Conservation (phyloP, 352 stramenopile species). For the Pythium angustatum region DNA sequence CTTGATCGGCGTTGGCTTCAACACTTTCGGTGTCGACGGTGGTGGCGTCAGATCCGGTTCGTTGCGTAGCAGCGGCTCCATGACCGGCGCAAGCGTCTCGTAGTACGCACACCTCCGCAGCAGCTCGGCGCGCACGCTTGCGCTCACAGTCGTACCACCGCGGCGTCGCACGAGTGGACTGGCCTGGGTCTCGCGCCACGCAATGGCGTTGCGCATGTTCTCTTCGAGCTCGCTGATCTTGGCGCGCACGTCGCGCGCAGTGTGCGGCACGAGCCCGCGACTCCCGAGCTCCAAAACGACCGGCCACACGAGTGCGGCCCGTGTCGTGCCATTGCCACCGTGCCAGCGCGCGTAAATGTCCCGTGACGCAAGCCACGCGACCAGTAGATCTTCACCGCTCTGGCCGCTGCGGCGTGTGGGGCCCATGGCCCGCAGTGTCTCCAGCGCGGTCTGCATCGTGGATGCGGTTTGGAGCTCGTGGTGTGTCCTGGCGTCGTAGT, state of each 20-base stretch:
- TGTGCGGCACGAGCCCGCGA: conserved; percentile 33
- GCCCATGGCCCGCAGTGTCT: conserved; percentile 4
- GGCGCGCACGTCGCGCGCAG: conserved; percentile 23
- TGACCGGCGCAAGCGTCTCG: too few relatives aligned
- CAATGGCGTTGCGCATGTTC: conserved; percentile 34
- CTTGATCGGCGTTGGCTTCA: too few relatives aligned
- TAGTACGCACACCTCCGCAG: too few relatives aligned
- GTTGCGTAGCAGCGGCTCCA: too few relatives aligned
- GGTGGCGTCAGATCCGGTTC: too few relatives aligned
- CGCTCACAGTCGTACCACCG: too few relatives aligned
- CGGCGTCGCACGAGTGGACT: too few relatives aligned
- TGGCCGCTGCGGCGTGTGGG: not conserved
- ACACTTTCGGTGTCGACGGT: too few relatives aligned
- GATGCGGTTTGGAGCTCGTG: too few relatives aligned
- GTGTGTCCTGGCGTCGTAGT: too few relatives aligned
- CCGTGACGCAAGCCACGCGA: not conserved
- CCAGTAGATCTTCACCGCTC: conserved; percentile 1
- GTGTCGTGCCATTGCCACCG: conserved; percentile 5
- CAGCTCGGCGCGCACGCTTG: too few relatives aligned
- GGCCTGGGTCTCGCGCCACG: too few relatives aligned
- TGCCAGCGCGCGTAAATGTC: conserved; percentile 11
- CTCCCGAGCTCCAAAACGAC: conserved; percentile 31
- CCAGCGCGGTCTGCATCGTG: not conserved
- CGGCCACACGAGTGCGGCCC: not conserved
- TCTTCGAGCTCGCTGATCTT: conserved; percentile 42